phyloP scores from a whole-genome alignment of 2,329 filamentous ascomycete species.

The Trichoderma semiorbis region DNA sequence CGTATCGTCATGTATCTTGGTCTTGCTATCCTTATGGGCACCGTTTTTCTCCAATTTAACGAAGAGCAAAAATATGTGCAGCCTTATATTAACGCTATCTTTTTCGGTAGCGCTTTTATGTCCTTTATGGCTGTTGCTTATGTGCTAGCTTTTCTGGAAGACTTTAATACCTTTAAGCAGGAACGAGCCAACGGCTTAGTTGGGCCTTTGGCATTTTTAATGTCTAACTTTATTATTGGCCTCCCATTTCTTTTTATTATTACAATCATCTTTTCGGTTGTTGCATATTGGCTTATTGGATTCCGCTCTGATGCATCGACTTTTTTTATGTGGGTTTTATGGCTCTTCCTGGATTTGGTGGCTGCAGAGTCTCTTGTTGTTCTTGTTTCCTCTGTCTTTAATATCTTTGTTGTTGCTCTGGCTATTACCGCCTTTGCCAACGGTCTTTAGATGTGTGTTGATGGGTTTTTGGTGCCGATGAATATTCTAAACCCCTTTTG shows the following conservation, averaged over 20 bases:
- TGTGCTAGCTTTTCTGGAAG: conserved; percentile 62
- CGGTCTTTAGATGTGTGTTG: conserved; percentile 84
- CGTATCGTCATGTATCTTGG: conserved; percentile 74
- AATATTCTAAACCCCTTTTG: conserved; percentile 76
- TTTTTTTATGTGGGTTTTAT: conserved; percentile 78
- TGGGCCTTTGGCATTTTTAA: conserved; percentile 66
- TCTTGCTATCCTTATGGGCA: conserved; percentile 82
- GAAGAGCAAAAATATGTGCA: conserved; percentile 70
- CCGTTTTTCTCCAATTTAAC: conserved; percentile 73
- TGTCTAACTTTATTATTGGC: conserved; percentile 80
- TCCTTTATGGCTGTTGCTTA: conserved; percentile 83
- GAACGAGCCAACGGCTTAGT: conserved; percentile 81
- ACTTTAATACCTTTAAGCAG: conserved; percentile 38
- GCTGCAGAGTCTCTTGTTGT: conserved; percentile 82
- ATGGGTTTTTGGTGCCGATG: conserved; percentile 75
- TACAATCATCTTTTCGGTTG: conserved; percentile 67
- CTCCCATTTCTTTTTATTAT: conserved; percentile 79
- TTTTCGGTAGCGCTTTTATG: conserved; percentile 73
- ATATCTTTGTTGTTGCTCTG: conserved; percentile 75
- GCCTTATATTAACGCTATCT: conserved; percentile 78
- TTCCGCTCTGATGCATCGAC: conserved; percentile 62
- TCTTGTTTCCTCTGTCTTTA: conserved; percentile 67
- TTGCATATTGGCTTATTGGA: conserved; percentile 78
- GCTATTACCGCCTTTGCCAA: conserved; percentile 82
- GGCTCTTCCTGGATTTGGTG: conserved; percentile 79